Percentiles rank a stretch among this genome's conserved stretches.
Evolutionary conservation across 208 protist genomes (phyloP).

Genomic region (Leishmania tarentolae): DNA sequence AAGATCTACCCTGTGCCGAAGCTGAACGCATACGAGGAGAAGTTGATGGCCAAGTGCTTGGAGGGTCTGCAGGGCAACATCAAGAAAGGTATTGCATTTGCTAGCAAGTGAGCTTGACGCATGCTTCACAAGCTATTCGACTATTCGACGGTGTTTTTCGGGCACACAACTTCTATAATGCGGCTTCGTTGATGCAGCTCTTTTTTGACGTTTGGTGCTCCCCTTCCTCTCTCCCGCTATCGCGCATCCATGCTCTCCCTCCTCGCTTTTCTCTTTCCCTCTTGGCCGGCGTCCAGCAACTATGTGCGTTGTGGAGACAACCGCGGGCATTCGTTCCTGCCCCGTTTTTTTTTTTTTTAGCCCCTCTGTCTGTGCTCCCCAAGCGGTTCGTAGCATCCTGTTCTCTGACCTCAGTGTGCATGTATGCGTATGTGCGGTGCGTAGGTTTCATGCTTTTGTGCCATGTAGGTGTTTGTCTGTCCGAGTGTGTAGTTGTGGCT

Average conservation of each 20-base stretch:
- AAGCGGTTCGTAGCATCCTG: background rate
- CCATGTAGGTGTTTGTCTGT: background rate
- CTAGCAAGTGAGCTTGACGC: conserved; percentile 10
- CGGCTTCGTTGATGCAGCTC: no score
- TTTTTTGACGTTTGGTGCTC: background rate
- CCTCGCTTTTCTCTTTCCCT: background rate
- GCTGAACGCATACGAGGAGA: conserved; percentile 62
- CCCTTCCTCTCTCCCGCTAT: background rate
- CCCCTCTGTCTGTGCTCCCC: background rate
- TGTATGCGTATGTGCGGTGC: background rate
- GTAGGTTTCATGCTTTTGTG: background rate
- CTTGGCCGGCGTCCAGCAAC: background rate
- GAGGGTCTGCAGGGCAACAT: conserved; percentile 88
- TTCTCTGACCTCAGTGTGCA: background rate
- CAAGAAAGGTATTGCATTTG: conserved; percentile 74
- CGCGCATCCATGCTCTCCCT: background rate
- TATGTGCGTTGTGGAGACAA: background rate
- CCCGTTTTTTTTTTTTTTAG: background rate
- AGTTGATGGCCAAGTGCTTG: conserved; percentile 72
- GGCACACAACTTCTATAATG: background rate
- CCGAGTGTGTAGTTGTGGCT: no score
- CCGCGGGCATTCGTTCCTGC: background rate
- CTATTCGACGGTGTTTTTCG: background rate
- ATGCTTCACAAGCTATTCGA: no score
- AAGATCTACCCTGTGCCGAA: conserved; percentile 62